Evolutionary conservation across 768 basidiomycete species (phyloP), one percentile per base, ranked within the genome.

Genomic region (Symmetrospora coprosmae): DNA sequence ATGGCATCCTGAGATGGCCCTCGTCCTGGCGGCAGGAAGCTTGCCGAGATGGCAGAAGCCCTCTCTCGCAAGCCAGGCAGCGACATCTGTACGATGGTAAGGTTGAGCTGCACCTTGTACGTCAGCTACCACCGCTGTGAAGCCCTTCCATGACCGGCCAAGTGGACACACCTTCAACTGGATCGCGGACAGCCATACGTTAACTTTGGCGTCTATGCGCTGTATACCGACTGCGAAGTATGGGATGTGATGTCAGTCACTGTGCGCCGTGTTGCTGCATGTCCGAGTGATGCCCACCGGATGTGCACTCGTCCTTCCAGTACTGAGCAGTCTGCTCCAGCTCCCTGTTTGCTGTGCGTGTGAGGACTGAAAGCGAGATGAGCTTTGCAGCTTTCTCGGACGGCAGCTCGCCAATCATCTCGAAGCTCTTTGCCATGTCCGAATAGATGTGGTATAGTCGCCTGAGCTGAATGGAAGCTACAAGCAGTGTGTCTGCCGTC

Each of bases 21-120:
- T 21, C 31, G 43, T 19, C 31, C 33, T 2, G 55, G 55, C n/a
- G 55, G 55, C 8, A 38, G 21, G 37, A 58, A 58, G 40, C 55
- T 43, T 14, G 40, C 28, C 4, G 41, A 58, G 11, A 50, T 50
- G 31, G 38, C 38, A 21, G 25, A 30, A n/a, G 55, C 28, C 23
- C 43, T 13, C 31, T 58, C 55, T 34, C 46, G 43, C 39, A 58
- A 43, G 25, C 55, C 55, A 13, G 55, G 55, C 14, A 58, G 43
- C n/a, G 37, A 39, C 55, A 58, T 58, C 40, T 58, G 55, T 33
- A 58, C 55, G 55, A 58, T 58, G n/a, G 55, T 25, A 9, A 58
- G 55, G 25, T 58, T 58, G 39, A 58, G 30, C 17, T 43, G 55
- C 9, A 17, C n/a, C n/a, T n/a, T n/a, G n/a, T n/a, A n/a, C n/a